Base-by-base conservation (phyloP, 768 basidiomycete genomes). In the Boletus edulis region DNA sequence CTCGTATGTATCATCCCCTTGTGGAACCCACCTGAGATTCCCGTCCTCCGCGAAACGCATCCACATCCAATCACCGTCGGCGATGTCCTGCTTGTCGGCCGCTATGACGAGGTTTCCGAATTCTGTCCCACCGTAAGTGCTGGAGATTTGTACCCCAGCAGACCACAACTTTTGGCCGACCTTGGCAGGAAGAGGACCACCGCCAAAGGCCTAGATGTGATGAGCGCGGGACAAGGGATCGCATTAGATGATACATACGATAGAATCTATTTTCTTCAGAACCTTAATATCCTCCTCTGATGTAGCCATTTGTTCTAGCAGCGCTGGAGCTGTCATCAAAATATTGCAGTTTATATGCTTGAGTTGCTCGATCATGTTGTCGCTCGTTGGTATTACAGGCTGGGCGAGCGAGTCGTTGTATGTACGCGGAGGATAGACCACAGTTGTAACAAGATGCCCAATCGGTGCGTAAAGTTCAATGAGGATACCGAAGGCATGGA, bases 401-500 rank as follows among this genome's bases (percentile, higher is more conserved):
- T 53, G 44, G 1, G 39, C 58, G 9, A 35, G 44, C 4, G 31
- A 27, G 29, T 57, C 48, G 2, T 3, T 22, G 14, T 24, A 10
- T 1, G 53, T 20, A 1, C 55, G 61, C 0, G 73, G 77, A 15
- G 77, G 72, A 46, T 67, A 76, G 4, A 78, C 37, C 0, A 59
- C 66, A 0, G 70, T 60, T 3, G 71, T 56, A 5, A 59, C 44
- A 13, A 69, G 46, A 17, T 41, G 56, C 18, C 67, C 71, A 32
- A 77, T 39, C 2, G 75, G 66, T 14, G 58, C 47, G 10, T 73
- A 55, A 4, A 77, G 49, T 14, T 77, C 72, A 1, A 60, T 51
- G 7, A 59, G 56, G 12, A 77, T 47, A 1, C 76, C 76, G 10
- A 72, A 54, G 1, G 68, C 62, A 49, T 79, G 77, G 61, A 78